phyloP scores from a whole-genome alignment of 2,329 filamentous ascomycete species.

The Colletotrichum theobromicola region DNA sequence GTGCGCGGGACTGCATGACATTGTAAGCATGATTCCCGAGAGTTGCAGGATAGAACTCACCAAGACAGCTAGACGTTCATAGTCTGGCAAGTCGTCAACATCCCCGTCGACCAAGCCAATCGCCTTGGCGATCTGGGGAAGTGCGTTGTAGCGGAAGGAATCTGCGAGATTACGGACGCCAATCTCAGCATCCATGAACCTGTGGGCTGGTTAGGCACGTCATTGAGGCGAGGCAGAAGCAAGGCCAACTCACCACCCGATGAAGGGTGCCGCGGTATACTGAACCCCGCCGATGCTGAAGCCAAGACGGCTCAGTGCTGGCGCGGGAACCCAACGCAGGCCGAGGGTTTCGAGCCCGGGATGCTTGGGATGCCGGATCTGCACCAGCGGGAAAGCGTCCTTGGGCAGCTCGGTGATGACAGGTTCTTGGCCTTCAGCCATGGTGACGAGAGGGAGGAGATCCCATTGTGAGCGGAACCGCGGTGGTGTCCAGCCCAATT shows the following conservation, averaged over 20 bases:
- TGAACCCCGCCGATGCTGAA: conserved; percentile 20
- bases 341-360: conserved; percentile 14
- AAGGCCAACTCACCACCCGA: background rate
- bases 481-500: conserved; percentile 17
- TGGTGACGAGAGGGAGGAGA: conserved; percentile 12
- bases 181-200: conserved; percentile 21
- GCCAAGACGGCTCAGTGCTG: conserved; percentile 18
- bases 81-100: conserved; percentile 16
- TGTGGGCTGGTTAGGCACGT: background rate
- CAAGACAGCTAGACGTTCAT: conserved; percentile 15
- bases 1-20: conserved; percentile 9
- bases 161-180: conserved; percentile 16
- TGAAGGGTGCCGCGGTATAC: conserved; percentile 15
- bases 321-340: conserved; percentile 19
- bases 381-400: conserved; percentile 14
- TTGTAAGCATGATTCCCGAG: background rate
- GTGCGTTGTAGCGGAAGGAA: conserved; percentile 17
- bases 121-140: conserved; percentile 12
- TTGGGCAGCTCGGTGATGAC: conserved; percentile 18
- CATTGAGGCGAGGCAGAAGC: background rate
- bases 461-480: conserved; percentile 19
- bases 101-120: conserved; percentile 14
- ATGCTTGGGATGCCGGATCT: conserved; percentile 19
- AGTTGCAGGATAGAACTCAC: background rate
- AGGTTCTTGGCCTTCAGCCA: conserved; percentile 17